A percentile compares a stretch with the other conserved stretches of the same genome.
phyloP scores from a whole-genome alignment of 139 green algal genomes.

The Closterium sp. region DNA sequence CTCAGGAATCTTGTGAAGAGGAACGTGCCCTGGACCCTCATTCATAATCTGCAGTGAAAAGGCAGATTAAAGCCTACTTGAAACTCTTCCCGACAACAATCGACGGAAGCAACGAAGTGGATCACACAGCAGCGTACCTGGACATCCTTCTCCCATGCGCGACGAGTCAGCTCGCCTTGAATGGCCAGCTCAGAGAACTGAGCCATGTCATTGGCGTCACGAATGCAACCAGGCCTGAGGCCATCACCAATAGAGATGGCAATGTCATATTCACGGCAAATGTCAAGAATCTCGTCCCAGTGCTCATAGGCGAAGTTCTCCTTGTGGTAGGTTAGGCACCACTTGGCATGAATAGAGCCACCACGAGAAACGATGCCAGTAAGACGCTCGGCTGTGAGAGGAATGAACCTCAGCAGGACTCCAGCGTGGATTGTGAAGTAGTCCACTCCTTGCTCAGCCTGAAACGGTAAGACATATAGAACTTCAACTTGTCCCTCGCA shows the following conservation, averaged over 20 bases:
- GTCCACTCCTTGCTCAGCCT: constrained; percentile 82
- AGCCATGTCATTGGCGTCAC: constrained; percentile 91
- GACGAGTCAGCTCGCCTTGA: constrained; percentile 86
- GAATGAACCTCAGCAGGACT: constrained; percentile 87
- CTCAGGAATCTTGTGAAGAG: constrained; percentile 94
- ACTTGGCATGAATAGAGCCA: constrained; percentile 94
- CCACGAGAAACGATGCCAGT: constrained; percentile 93
- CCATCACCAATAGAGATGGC: constrained; percentile 87
- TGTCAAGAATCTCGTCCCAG: constrained; percentile 98
- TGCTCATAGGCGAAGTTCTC: constrained; percentile 98
- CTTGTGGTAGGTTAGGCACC: constrained; percentile 51
- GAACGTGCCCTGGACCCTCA: constrained; percentile 92
- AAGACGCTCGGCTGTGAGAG: constrained; percentile 82
- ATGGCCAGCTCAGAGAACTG: constrained; percentile 95
- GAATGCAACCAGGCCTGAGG: constrained; percentile 77
- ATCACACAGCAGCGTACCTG: constrained; percentile 54
- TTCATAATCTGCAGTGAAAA: constrained; percentile 84
- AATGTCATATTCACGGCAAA: constrained; percentile 88
- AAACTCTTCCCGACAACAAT: too few species aligned
- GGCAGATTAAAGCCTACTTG: too few species aligned
- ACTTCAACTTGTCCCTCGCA: background rate
- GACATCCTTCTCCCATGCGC: constrained; percentile 90
- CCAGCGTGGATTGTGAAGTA: constrained; percentile 98
- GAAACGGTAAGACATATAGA: background rate
- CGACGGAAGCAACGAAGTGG: background rate